Base-by-base conservation (phyloP, 345 rosid species). In the Eucalyptus melliodora region DNA sequence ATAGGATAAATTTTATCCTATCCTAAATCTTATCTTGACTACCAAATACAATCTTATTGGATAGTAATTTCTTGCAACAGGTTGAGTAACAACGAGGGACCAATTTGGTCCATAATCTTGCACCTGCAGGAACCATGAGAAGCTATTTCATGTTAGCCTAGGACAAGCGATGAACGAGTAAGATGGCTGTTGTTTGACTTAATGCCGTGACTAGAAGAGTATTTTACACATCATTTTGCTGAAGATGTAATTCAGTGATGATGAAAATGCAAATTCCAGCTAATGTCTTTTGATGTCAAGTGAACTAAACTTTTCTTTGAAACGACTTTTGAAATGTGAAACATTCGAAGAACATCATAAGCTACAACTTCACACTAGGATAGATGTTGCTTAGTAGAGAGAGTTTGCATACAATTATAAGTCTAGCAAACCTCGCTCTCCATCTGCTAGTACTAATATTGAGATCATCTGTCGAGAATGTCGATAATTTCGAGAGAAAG, bases 51-150 rank as follows among this genome's bases (percentile, higher is more conserved):
- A 49, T 0, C 5, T 12, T 49, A 49, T 96, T 77, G 97, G 98
- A 91, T 96, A 97, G 88, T 97, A 97, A 93, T 97, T 96, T 91
- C 98, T 96, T 67, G 98, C 95, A 55, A 94, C 92, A 89, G 97
- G 97, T 90, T 96, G 95, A 91, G 91, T 97, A 31, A 97, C 97
- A 42, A 89, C 30, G 50, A 97, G 96, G 92, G 87, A 87, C 97
- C 99, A 97, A 88, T 96, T 96, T 88, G 91, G 93, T 92, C 99
- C 93, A 67, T 90, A 89, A 92, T 96, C 95, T 86, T 95, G 93
- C 90, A 95, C 92, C 96, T 96, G 96, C 90, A 93, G 19, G 88
- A 31, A 87, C 53, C 30, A 26, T 51, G 50, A 50, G 65, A 42
- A 30, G 55, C 21, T 51, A 44, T 88, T 87, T 81, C 88, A 59